Evolutionary conservation across 352 stramenopile genomes (phyloP).

Genomic region (Phytophthora ramorum): DNA sequence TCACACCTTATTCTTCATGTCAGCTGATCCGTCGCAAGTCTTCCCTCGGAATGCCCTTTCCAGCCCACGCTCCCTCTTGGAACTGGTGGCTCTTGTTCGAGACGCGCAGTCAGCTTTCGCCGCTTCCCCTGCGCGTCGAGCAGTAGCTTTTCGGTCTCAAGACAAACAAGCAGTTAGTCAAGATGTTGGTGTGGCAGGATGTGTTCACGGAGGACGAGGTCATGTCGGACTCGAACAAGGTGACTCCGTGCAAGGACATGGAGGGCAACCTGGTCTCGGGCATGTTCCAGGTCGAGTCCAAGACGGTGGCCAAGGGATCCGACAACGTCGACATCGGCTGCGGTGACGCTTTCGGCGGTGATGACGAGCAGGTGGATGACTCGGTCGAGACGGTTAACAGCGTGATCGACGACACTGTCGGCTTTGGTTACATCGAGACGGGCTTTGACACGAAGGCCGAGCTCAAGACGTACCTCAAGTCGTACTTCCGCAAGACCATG

Average conservation of each 20-base stretch:
- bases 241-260: slow-evolving; percentile 52
- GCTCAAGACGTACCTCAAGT: slow-evolving; percentile 79
- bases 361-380: slow-evolving; percentile 51
- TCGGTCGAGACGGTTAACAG: slow-evolving; percentile 74
- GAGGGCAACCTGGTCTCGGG: slow-evolving; percentile 61
- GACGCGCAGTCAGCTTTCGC: background rate
- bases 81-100: slow-evolving; percentile 48
- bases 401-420: slow-evolving; percentile 61
- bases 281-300: slow-evolving; percentile 66
- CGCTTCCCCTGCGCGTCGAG: background rate
- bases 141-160: slow-evolving; percentile 43
- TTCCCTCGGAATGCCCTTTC: background rate
- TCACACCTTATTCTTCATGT: slow-evolving; percentile 2
- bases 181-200: slow-evolving; percentile 76
- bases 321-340: slow-evolving; percentile 69
- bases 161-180: slow-evolving; percentile 30
- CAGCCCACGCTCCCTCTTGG: background rate
- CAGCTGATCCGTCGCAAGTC: accelerated
- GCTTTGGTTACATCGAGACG: slow-evolving; percentile 70
- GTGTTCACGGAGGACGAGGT: slow-evolving; percentile 76
- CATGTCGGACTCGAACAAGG: slow-evolving; percentile 70
- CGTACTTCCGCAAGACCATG: slow-evolving; percentile 73
- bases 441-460: slow-evolving; percentile 70
- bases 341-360: slow-evolving; percentile 65
- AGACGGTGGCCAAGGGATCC: slow-evolving; percentile 59